phyloP scores from a whole-genome alignment of 192 early-diverging fungal genomes.

The Coemansia sp. region DNA sequence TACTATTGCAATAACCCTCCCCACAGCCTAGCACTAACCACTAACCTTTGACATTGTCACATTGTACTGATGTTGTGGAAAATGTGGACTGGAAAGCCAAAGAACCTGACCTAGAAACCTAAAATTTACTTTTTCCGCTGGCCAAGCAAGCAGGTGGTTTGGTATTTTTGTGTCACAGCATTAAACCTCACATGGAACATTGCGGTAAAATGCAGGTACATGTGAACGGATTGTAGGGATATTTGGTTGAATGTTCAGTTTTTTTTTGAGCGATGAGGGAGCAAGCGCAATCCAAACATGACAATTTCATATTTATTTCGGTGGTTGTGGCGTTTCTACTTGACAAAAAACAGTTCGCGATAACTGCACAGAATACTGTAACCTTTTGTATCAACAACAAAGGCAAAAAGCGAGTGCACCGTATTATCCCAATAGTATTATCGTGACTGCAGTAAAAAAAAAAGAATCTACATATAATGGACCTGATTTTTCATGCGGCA shows the following conservation, averaged over 20 bases:
- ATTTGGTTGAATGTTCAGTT: background rate
- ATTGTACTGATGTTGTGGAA: no score
- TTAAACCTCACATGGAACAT: background rate
- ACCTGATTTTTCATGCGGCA: background rate
- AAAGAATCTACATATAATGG: background rate
- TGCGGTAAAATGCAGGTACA: background rate
- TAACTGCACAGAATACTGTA: background rate
- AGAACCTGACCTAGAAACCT: background rate
- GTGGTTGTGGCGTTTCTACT: conserved; percentile 4
- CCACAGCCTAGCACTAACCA: background rate
- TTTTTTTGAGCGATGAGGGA: background rate
- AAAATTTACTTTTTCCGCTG: no score
- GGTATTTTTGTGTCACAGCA: background rate
- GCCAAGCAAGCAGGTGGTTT: background rate
- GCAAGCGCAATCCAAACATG: background rate
- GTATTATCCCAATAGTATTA: background rate
- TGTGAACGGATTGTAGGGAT: background rate
- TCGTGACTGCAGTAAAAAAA: background rate
- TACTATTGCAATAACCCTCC: background rate
- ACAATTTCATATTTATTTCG: background rate
- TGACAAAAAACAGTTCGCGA: background rate
- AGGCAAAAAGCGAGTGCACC: background rate
- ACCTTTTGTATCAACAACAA: background rate
- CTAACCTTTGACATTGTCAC: no score
- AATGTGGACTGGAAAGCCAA: background rate